Conservation (phyloP, 2,329 filamentous ascomycete species). For the Cercospora brassicicola region DNA sequence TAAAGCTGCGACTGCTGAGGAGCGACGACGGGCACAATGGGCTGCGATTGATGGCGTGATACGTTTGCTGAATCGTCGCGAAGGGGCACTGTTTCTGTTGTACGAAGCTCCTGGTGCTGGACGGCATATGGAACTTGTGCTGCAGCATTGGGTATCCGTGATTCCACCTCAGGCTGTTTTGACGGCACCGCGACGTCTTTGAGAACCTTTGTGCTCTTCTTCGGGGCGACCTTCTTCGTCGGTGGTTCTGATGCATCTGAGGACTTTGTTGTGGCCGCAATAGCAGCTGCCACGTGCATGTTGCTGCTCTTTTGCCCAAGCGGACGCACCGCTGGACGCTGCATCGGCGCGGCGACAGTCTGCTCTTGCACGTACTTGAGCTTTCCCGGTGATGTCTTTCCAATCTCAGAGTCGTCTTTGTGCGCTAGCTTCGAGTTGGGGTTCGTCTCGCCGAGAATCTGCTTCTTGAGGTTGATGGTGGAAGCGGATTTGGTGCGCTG, state of each 20-base stretch:
- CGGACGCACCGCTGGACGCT: constrained; percentile 63
- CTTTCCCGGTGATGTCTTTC: constrained; percentile 48
- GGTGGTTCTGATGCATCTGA: constrained; percentile 10
- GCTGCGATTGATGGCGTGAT: neutral
- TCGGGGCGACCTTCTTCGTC: constrained; percentile 34
- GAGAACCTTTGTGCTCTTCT: constrained; percentile 39
- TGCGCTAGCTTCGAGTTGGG: constrained; percentile 36
- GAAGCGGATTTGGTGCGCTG: constrained; percentile 73
- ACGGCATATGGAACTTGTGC: constrained; percentile 16
- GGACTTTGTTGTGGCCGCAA: constrained; percentile 17
- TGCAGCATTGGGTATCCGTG: constrained; percentile 1
- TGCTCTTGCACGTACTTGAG: constrained; percentile 39
- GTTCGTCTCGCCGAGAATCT: constrained; percentile 41
- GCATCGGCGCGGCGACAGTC: constrained; percentile 48
- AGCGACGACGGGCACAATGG: constrained; percentile 6
- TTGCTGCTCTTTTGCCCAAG: constrained; percentile 37
- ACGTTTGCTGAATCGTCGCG: constrained; percentile 29
- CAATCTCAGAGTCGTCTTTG: constrained; percentile 60
- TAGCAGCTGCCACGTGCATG: constrained; percentile 22
- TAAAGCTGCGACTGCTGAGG: constrained; percentile 11
- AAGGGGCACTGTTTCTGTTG: constrained; percentile 33
- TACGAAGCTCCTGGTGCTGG: constrained; percentile 32
- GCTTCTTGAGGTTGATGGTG: constrained; percentile 37
- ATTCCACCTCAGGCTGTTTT: constrained; percentile 13
- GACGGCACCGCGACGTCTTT: constrained; percentile 25